Base-by-base conservation (phyloP, 2,329 filamentous ascomycete species). In the Epichloe gansuensis region DNA sequence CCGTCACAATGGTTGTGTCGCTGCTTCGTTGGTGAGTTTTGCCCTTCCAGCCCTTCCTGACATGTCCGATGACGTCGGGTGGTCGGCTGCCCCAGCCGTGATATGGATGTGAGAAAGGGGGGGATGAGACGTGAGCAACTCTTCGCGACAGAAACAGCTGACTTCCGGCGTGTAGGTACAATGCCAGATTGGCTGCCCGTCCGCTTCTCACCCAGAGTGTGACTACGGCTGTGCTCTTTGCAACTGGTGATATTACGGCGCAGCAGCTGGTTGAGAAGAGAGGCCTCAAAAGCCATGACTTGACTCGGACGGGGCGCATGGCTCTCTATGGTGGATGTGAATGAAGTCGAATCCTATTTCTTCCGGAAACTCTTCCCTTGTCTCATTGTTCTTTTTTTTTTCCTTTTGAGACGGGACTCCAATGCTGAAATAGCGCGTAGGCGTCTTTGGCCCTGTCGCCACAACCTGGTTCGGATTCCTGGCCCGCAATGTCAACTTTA, bases 211-310 rank as follows among this genome's bases (percentile, higher is more conserved):
- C 91, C 11, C 89, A 95, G 74, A 87, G 85, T 66, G 73, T 95
- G 61, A 95, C 89, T 52, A 96, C 91, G 40, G 86, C 88, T 47
- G 78, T 97, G 54, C 83, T 98, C 57, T 98, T 97, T 67, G 90
- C 86, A 53, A 87, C 89, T 13, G 93, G 93, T 62, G 93, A 98
- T 71, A 76, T 85, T 55, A 83, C 94, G 59, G 89, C 93, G 39
- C 93, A 98, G 71, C 91, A 97, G 71, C 75, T 81, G 38, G 87
- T 98, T 54, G 91, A 97, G 71, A 84, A 82, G 67, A 83, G 78
- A 62, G 90, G 89, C 17, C 59, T 86, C 27, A 71, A 84, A 59
- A 85, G 86, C 58, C 91, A 98, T 67, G 85, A 91, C 63, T 60
- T 81, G 39, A 71, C 72, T 31, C 80, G 87, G 50, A 90, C 87